Evolutionary conservation across 176 grass and related monocot species (phyloP), one percentile per base, ranked within the genome.

Genomic region (Neostapfia colusana): DNA sequence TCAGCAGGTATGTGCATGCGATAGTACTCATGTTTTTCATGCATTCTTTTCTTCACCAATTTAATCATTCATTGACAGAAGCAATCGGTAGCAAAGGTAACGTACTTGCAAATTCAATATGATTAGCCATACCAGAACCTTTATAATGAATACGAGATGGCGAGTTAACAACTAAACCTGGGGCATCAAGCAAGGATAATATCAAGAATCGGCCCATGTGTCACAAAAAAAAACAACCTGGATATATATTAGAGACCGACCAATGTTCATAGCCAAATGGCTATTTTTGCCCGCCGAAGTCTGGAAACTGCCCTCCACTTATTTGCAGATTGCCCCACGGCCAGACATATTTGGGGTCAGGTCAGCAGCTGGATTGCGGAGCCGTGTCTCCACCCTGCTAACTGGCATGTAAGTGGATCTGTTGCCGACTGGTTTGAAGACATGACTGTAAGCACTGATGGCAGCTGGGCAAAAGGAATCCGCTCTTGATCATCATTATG

Each of bases 31-130:
- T 14, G 14, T 18, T 16, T 65, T 65, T 76, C 12, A 6, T 38
- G 44, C 28, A 25, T 25, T 13, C 12, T 45, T 69, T 69, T 69
- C 25, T 59, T 46, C 53, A 3, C 36, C 27, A 23, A 10, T 46
- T 48, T 59, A 15, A 58, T 59, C 24, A 69, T 35, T 46, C 40
- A 46, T 37, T 50, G n/a, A 24, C 13, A 70, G 38, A 71, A 26
- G 55, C 3, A 49, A 18, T 31, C 35, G n/a, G 20, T 26, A 38
- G 42, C 27, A 13, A 67, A 5, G 37, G 60, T 25, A 51, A 23
- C 50, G 69, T 66, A 66, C 75, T 38, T 54, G 45, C 14, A 17
- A 50, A 65, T 39, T 81, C 15, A 54, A 21, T 39, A n/a, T 40
- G 69, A 51, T 64, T 53, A 28, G 31, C 59, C 69, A 45, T 73